phyloP scores from a whole-genome alignment of 768 basidiomycete genomes.

The Psilocybe tampanensis region DNA sequence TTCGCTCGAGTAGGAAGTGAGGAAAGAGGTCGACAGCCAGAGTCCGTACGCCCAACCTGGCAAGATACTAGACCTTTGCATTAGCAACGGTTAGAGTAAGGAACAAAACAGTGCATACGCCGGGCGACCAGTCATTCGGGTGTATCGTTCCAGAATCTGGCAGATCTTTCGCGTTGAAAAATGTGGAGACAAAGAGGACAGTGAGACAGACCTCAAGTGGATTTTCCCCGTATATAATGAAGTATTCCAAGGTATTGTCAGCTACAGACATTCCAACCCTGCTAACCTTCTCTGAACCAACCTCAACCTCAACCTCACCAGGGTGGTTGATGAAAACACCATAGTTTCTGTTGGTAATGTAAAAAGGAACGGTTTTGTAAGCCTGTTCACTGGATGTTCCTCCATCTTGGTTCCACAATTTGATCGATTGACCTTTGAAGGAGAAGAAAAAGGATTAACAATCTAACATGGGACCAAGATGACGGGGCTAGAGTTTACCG shows the following conservation, averaged over 20 bases:
- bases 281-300: conserved; percentile 66
- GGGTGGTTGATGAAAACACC: conserved; percentile 79
- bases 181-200: not conserved
- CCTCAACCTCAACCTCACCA: conserved; percentile 76
- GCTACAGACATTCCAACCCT: conserved; percentile 67
- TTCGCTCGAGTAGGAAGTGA: conserved; percentile 66
- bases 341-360: conserved; percentile 70
- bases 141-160: conserved; percentile 63
- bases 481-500: conserved; percentile 41
- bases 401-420: conserved; percentile 76
- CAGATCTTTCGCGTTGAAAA: not conserved
- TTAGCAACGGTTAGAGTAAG: not conserved
- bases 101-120: conserved; percentile 33
- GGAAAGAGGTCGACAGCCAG: conserved; percentile 79
- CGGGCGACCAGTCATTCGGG: conserved; percentile 62
- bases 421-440: conserved; percentile 52
- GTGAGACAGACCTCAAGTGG: conserved; percentile 56
- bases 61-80: conserved; percentile 46
- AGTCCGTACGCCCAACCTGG: conserved; percentile 79
- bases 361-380: conserved; percentile 71
- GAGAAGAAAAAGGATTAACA: not conserved
- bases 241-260: conserved; percentile 68
- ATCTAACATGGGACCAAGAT: conserved; percentile 13
- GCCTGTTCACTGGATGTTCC: conserved; percentile 72
- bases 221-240: conserved; percentile 68